Evolutionary conservation across 768 basidiomycete species (phyloP).

Genomic region (Xerocomellus dryophilus): DNA sequence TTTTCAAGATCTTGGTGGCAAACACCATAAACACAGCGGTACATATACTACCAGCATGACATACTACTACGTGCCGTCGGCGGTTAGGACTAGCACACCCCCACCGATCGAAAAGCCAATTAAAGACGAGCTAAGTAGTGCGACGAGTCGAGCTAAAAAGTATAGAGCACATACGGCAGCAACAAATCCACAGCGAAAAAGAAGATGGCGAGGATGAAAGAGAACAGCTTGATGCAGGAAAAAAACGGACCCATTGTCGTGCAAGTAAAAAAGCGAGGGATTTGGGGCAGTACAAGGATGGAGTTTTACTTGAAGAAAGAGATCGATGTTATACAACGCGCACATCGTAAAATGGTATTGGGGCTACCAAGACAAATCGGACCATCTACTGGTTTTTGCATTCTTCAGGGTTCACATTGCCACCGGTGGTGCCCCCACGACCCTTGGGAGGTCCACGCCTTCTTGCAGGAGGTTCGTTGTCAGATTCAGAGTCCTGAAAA

Average conservation of each 20-base stretch:
- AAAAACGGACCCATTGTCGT: neutral
- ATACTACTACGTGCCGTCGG: neutral
- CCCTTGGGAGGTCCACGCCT: constrained; percentile 59
- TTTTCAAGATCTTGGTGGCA: neutral
- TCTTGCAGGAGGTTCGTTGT: constrained; percentile 56
- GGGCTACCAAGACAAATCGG: constrained; percentile 10
- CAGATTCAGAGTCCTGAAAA: constrained; percentile 65
- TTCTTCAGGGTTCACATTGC: constrained; percentile 65
- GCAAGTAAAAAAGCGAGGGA: neutral
- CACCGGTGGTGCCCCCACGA: constrained; percentile 42
- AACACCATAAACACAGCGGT: neutral
- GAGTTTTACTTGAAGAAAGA: constrained; percentile 15
- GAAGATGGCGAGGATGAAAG: neutral
- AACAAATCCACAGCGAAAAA: constrained; percentile 9
- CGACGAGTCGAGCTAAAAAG: constrained; percentile 7
- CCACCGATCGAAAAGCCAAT: constrained; percentile 21
- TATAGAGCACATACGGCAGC: constrained; percentile 12
- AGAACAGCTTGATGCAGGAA: neutral
- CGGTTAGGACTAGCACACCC: neutral
- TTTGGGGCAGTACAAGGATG: constrained; percentile 10
- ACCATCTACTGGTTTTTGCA: constrained; percentile 82
- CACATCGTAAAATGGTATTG: constrained; percentile 19
- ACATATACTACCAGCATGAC: neutral
- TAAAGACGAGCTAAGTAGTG: constrained; percentile 14
- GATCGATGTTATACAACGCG: constrained; percentile 14